A percentile compares a stretch with the other conserved stretches of the same genome.
These are phyloP conservation scores for Thinopyrum elongatum DNA, from an alignment of 176 grass and related monocot species.

Conservation along the genomic window DNA sequence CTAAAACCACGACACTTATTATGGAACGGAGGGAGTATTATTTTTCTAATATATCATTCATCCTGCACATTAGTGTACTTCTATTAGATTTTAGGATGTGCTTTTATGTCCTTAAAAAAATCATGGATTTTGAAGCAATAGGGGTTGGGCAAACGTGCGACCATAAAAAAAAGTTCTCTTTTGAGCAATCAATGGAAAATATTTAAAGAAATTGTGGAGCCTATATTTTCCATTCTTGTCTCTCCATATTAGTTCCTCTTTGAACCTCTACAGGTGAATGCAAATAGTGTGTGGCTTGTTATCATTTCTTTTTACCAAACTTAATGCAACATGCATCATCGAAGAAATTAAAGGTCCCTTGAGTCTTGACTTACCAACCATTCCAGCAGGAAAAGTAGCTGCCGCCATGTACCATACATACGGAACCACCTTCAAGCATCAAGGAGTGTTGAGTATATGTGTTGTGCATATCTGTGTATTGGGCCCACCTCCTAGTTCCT, in stretches of 20 bases:
- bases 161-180: slow-evolving; percentile 1
- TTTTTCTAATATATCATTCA: background rate
- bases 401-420: slow-evolving; percentile 74
- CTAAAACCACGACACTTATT: too few relatives aligned
- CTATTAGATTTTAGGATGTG: background rate
- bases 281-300: background rate
- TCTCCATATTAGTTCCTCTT: background rate
- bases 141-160: too few relatives aligned
- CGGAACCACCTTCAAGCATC: slow-evolving; percentile 57
- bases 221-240: background rate
- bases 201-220: background rate
- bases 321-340: background rate
- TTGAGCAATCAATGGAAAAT: background rate
- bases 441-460: too few relatives aligned
- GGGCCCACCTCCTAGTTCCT: too few relatives aligned
- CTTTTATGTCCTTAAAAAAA: slow-evolving; percentile 1
- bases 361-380: slow-evolving; percentile 49
- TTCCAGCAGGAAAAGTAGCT: slow-evolving; percentile 69
- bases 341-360: background rate
- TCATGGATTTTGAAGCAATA: too few relatives aligned
- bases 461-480: too few relatives aligned
- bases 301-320: background rate
- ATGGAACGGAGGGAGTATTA: too few relatives aligned
- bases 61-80: background rate
- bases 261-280: background rate